Base-by-base conservation (phyloP, 306 rosid species). In the Sicyos edulis region DNA sequence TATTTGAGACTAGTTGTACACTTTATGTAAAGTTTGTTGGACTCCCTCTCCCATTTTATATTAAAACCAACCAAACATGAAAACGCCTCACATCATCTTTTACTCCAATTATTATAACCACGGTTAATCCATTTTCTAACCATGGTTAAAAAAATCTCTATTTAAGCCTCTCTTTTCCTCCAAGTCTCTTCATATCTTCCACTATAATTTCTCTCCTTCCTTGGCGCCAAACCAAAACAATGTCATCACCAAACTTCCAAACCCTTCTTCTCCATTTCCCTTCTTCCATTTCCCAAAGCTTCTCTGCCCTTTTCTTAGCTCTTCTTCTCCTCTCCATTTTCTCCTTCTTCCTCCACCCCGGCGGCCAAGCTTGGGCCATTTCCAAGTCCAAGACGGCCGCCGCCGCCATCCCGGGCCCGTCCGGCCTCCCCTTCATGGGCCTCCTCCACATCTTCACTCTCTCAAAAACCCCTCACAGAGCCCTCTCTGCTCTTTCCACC, bases 291-390 rank as follows among this genome's bases (percentile, higher is more conserved):
- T 17, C 52, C 32, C 29, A 63, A 75, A 67, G 66, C 72, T 45
- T 66, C 55, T 10, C 50, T 6, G 72, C 72, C 22, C 34, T 66
- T 6, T 5, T 66, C 7, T 15, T 47, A 0, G 8, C 55, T 7
- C 34, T 66, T 13, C 40, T 66, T 3, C 54, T 66, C 3, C 6
- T 44, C 54, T 20, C 54, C 55, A 8, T 66, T 19, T 66, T 66
- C 40, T 15, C 72, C 32, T 66, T 79, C 73, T 76, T 72, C 70
- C 68, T 79, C 19, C 16, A 24, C 6, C 83, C 83, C 0, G 83
- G 80, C 6, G 78, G 83, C 2, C 65, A 75, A 0, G 85, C 83
- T 16, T 79, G 83, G 86, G 76, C 81, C n/a, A n/a, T 79, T 9
- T 64, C 73, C 54, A 70, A 82, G 75, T 74, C n/a, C 13, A 58